Evolutionary conservation across 257 asterid genomes (phyloP).

Genomic region (Solanum pennellii): DNA sequence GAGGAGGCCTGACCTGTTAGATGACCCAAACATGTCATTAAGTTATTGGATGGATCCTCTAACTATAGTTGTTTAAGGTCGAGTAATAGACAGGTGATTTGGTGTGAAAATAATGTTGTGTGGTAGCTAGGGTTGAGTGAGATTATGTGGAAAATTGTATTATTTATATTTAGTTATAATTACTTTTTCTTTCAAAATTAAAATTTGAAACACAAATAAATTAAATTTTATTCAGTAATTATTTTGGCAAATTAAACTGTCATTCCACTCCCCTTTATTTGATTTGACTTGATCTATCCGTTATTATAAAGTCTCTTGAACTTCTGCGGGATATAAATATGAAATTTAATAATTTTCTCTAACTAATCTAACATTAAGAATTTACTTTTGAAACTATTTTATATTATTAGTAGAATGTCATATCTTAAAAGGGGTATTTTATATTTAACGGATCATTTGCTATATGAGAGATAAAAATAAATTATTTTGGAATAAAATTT

Average conservation of each 20-base stretch:
- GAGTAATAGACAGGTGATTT: too few relatives aligned
- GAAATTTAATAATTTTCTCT: neutral
- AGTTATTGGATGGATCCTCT: too few relatives aligned
- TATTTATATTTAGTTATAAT: too few relatives aligned
- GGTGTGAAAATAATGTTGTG: neutral
- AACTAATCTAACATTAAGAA: neutral
- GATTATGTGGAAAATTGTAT: too few relatives aligned
- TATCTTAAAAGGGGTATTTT: too few relatives aligned
- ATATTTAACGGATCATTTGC: too few relatives aligned
- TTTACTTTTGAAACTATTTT: too few relatives aligned
- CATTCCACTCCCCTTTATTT: neutral
- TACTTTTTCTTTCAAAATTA: neutral
- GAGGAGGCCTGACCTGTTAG: too few relatives aligned
- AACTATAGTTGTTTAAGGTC: too few relatives aligned
- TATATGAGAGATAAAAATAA: too few relatives aligned
- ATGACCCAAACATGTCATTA: too few relatives aligned
- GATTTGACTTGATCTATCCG: neutral
- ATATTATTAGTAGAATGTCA: too few relatives aligned
- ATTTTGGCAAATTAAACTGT: neutral
- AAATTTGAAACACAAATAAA: neutral
- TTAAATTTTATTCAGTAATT: neutral
- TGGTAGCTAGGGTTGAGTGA: neutral
- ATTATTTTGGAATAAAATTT: neutral
- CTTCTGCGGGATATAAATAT: neutral
- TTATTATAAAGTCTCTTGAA: neutral